A percentile compares a stretch with the other conserved stretches of the same genome.
phyloP scores from a whole-genome alignment of 371 early-diverging fungal species.

The Dentiscutata heterogama region DNA sequence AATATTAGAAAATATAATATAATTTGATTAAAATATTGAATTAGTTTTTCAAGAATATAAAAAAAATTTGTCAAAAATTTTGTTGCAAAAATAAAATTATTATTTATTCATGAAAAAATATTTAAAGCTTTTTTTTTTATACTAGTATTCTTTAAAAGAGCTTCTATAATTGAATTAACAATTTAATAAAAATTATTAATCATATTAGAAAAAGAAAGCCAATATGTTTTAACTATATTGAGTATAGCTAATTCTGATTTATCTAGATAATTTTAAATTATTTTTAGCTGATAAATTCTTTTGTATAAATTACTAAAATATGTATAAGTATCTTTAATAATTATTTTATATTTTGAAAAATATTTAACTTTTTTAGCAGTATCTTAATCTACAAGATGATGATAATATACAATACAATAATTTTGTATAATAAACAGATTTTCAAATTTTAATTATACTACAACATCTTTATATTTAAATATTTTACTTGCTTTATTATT shows the following conservation, averaged over 20 bases:
- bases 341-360: background rate
- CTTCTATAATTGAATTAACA: background rate
- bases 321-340: background rate
- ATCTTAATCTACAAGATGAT: background rate
- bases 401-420: background rate
- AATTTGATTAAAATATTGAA: conserved; percentile 23
- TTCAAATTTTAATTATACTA: background rate
- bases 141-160: background rate
- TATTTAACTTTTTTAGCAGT: background rate
- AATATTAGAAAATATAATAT: background rate
- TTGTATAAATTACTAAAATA: conserved; percentile 26
- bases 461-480: background rate
- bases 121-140: background rate
- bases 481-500: background rate
- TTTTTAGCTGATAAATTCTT: background rate
- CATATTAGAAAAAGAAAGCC: background rate
- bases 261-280: background rate
- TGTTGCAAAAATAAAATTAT: conserved; percentile 3
- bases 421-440: conserved; percentile 5
- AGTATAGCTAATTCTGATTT: background rate
- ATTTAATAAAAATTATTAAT: conserved; percentile 18
- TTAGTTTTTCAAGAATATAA: conserved; percentile 11
- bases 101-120: background rate
- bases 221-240: background rate
- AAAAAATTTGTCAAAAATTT: conserved; percentile 28